phyloP scores from a whole-genome alignment of 73 alveolate species.

The Paramecium sonneborni region DNA sequence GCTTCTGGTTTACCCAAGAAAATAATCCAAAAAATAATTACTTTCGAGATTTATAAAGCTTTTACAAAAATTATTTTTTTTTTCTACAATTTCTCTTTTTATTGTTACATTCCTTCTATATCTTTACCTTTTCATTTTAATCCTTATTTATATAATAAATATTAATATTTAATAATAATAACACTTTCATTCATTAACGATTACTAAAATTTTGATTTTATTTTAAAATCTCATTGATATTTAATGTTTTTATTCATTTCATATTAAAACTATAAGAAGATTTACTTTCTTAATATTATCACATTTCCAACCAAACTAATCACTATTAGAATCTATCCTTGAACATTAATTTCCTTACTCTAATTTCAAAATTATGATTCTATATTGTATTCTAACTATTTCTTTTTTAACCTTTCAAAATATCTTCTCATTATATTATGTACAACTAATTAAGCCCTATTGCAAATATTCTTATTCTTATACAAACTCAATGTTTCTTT shows the following conservation, averaged over 20 bases:
- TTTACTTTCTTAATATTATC: background rate
- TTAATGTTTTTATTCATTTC: background rate
- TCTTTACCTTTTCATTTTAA: background rate
- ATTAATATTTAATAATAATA: background rate
- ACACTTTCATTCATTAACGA: background rate
- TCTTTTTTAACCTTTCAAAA: background rate
- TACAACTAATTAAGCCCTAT: background rate
- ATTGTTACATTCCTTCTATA: background rate
- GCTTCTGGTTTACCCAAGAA: background rate
- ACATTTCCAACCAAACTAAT: background rate
- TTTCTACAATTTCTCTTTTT: background rate
- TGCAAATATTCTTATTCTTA: background rate
- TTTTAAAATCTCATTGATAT: background rate
- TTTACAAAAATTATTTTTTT: background rate
- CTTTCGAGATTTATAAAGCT: background rate
- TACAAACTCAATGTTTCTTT: too few relatives aligned
- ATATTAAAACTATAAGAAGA: background rate
- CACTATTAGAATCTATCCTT: background rate
- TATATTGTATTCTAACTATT: background rate
- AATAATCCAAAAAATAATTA: background rate
- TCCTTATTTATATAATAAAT: background rate
- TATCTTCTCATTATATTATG: background rate
- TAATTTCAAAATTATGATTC: background rate
- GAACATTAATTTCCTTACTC: background rate
- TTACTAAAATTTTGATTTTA: background rate